These are phyloP conservation scores for Candida stauntonica DNA, from an alignment of 805 yeast species.

Conservation along the genomic window DNA sequence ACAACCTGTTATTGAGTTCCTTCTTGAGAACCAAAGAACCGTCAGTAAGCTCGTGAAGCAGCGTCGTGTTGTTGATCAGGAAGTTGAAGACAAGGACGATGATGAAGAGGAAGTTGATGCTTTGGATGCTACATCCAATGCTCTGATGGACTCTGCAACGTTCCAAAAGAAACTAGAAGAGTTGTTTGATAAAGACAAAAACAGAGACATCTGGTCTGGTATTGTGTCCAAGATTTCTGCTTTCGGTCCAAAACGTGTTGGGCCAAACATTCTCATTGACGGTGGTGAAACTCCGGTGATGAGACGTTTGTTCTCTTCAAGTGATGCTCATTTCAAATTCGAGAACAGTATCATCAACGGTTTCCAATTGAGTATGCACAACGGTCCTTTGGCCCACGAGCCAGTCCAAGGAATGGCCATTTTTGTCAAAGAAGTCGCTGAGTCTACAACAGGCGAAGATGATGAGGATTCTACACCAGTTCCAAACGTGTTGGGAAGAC, in stretches of 20 bases:
- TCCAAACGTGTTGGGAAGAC: slow-evolving; percentile 60
- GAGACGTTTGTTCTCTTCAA: slow-evolving; percentile 29
- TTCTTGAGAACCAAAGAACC: slow-evolving; percentile 42
- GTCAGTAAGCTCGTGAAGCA: slow-evolving; percentile 33
- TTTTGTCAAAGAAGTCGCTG: slow-evolving; percentile 33
- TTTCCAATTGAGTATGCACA: slow-evolving; percentile 73
- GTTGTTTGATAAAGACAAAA: slow-evolving; percentile 27
- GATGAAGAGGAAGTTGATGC: slow-evolving; percentile 23
- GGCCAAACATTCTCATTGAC: slow-evolving; percentile 72
- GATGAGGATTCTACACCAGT: slow-evolving; percentile 27
- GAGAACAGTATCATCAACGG: slow-evolving; percentile 74
- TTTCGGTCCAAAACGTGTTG: slow-evolving; percentile 75
- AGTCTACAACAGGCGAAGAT: slow-evolving; percentile 31
- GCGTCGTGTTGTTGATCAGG: slow-evolving; percentile 9
- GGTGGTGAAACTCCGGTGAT: slow-evolving; percentile 33
- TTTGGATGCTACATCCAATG: slow-evolving; percentile 21
- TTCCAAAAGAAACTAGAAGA: slow-evolving; percentile 33
- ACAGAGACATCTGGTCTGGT: slow-evolving; percentile 27
- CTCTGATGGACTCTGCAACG: slow-evolving; percentile 24
- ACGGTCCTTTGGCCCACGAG: slow-evolving; percentile 89
- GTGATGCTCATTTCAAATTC: slow-evolving; percentile 31
- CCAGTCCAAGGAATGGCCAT: slow-evolving; percentile 77
- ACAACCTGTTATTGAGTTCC: slow-evolving; percentile 40
- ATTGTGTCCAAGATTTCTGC: slow-evolving; percentile 43
- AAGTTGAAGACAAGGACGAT: no score